These are phyloP conservation scores for Mycena floridula DNA, from an alignment of 768 basidiomycete genomes.

Conservation along the genomic window DNA sequence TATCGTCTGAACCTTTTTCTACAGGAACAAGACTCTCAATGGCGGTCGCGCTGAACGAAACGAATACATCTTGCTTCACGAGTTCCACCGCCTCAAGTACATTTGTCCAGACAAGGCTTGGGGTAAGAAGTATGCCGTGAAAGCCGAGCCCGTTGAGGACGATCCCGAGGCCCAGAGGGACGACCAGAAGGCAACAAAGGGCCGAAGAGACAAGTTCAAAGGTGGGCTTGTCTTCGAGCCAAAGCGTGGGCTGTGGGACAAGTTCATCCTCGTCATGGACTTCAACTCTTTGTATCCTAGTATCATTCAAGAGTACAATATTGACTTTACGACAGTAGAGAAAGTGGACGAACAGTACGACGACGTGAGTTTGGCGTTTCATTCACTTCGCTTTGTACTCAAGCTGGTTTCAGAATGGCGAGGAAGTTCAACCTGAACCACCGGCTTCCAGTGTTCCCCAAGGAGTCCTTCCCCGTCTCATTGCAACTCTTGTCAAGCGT, in stretches of 20 bases:
- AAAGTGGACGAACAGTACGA: slow-evolving; percentile 54
- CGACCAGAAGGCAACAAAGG: slow-evolving; percentile 52
- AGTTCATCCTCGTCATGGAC: slow-evolving; percentile 97
- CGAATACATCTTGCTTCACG: slow-evolving; percentile 97
- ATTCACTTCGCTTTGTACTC: slow-evolving; percentile 2
- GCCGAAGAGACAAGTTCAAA: slow-evolving; percentile 92
- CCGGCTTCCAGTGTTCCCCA: slow-evolving; percentile 65
- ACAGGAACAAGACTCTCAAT: slow-evolving; percentile 94
- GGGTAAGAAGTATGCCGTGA: slow-evolving; percentile 62
- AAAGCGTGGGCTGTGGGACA: slow-evolving; percentile 94
- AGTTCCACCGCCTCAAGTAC: slow-evolving; percentile 94
- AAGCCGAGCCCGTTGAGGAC: too few relatives aligned
- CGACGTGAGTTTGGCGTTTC: slow-evolving; percentile 2
- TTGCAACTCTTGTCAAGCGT: slow-evolving; percentile 90
- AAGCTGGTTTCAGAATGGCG: slow-evolving; percentile 33
- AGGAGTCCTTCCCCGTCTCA: slow-evolving; percentile 94
- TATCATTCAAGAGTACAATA: slow-evolving; percentile 99
- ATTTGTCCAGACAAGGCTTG: slow-evolving; percentile 93
- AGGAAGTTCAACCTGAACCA: slow-evolving; percentile 88
- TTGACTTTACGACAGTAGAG: slow-evolving; percentile 96
- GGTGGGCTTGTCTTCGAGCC: slow-evolving; percentile 98
- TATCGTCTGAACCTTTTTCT: neutral
- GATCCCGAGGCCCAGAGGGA: slow-evolving; percentile 39
- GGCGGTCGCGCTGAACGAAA: slow-evolving; percentile 98
- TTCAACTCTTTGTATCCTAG: slow-evolving; percentile 99